A percentile compares a stretch with the other conserved stretches of the same genome.
Evolutionary conservation across 768 basidiomycete genomes (phyloP).

Genomic region (Suillus subluteus): DNA sequence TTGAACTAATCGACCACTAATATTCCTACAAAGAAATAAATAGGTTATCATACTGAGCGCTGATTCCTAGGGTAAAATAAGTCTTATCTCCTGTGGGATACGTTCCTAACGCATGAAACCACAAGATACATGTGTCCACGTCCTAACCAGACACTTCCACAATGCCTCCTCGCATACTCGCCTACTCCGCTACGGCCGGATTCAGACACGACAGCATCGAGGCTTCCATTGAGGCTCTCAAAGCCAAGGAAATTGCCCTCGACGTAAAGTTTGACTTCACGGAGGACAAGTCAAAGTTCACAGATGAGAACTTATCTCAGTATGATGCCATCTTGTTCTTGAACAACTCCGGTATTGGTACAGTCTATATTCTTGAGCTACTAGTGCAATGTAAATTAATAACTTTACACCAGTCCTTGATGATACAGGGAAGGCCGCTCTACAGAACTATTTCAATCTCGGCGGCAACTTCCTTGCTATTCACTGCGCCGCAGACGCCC

Average conservation of each 20-base stretch:
- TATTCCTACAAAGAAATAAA: neutral
- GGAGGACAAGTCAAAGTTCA: constrained; percentile 64
- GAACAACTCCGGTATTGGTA: constrained; percentile 70
- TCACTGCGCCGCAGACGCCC: constrained; percentile 65
- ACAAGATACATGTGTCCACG: neutral
- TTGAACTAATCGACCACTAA: neutral
- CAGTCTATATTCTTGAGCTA: constrained; percentile 21
- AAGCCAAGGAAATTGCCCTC: constrained; percentile 46
- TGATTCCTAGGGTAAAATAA: neutral
- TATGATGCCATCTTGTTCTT: constrained; percentile 76
- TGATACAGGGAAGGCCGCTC: constrained; percentile 56
- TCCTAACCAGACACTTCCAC: neutral
- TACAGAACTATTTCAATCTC: constrained; percentile 63
- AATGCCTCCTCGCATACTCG: constrained; percentile 48
- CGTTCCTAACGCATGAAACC: neutral
- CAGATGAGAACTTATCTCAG: constrained; percentile 48
- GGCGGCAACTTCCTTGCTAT: constrained; percentile 76
- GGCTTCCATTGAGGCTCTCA: constrained; percentile 61
- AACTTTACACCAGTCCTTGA: constrained; percentile 50
- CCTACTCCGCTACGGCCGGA: constrained; percentile 62
- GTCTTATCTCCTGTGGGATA: neutral
- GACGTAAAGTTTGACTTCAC: constrained; percentile 63
- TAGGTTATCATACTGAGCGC: neutral
- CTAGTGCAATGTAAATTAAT: constrained; percentile 5
- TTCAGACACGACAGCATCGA: constrained; percentile 81